Conservation (phyloP, 805 yeast species). For the Saturnispora saitoi region DNA sequence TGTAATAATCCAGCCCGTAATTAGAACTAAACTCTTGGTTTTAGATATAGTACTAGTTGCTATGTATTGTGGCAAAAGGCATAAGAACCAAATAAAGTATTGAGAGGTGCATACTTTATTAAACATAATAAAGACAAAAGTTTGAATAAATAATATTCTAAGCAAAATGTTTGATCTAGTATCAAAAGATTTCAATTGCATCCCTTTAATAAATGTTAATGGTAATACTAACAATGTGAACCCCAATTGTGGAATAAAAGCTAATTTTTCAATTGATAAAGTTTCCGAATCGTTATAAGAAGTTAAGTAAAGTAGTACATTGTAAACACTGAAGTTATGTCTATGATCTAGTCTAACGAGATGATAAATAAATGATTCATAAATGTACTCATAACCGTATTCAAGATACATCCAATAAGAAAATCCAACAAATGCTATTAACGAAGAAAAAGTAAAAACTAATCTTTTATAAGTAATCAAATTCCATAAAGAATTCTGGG, state of each 20-base stretch:
- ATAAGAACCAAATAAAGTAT: slow-evolving; percentile 90
- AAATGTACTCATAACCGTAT: slow-evolving; percentile 69
- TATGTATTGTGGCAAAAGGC: slow-evolving; percentile 69
- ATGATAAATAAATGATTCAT: slow-evolving; percentile 79
- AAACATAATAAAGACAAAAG: slow-evolving; percentile 67
- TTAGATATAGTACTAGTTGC: slow-evolving; percentile 35
- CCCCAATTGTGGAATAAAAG: slow-evolving; percentile 76
- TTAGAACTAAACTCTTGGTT: slow-evolving; percentile 33
- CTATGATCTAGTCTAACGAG: slow-evolving; percentile 81
- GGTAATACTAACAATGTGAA: slow-evolving; percentile 58
- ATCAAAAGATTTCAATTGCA: slow-evolving; percentile 22
- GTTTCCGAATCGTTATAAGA: slow-evolving; percentile 30
- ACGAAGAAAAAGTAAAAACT: slow-evolving; percentile 33
- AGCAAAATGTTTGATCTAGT: slow-evolving; percentile 22
- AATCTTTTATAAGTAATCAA: slow-evolving; percentile 38
- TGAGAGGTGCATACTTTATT: slow-evolving; percentile 89
- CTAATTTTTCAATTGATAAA: slow-evolving; percentile 32
- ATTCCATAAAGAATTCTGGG: slow-evolving; percentile 25
- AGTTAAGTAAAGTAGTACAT: slow-evolving; percentile 57
- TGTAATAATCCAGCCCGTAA: slow-evolving; percentile 54
- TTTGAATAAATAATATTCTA: slow-evolving; percentile 61
- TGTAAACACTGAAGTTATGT: slow-evolving; percentile 88
- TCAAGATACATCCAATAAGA: slow-evolving; percentile 53
- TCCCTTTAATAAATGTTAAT: slow-evolving; percentile 26
- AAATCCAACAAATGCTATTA: slow-evolving; percentile 36